These are phyloP conservation scores for Wickerhamiella musiphila DNA, from an alignment of 805 yeast genomes.

Conservation along the genomic window DNA sequence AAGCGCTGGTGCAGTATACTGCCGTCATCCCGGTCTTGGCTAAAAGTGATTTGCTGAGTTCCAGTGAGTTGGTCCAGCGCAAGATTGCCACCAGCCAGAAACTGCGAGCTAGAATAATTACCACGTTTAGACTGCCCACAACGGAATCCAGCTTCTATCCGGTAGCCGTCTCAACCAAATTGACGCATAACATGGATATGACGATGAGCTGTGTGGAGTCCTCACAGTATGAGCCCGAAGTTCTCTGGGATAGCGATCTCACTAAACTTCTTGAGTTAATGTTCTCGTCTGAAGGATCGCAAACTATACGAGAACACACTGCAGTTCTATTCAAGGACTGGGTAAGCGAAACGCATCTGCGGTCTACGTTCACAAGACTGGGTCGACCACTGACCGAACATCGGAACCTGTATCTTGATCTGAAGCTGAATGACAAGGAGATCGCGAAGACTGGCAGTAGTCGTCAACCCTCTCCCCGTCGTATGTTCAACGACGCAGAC, in stretches of 20 bases:
- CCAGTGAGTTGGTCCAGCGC: slow-evolving; percentile 3
- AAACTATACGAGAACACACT: not conserved
- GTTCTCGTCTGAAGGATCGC: slow-evolving; percentile 2
- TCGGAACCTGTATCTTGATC: no score
- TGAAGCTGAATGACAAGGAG: not conserved
- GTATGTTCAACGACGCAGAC: not conserved
- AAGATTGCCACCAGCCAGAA: not conserved
- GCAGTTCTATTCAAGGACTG: slow-evolving; percentile 4
- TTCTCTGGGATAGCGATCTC: slow-evolving; percentile 8
- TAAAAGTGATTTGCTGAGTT: slow-evolving; percentile 3
- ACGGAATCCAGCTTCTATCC: not conserved
- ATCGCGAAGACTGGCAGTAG: no score
- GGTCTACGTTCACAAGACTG: slow-evolving; percentile 3
- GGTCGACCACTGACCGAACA: slow-evolving; percentile 2
- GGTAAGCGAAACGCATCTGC: slow-evolving; percentile 2
- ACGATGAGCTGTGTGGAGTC: slow-evolving; percentile 8
- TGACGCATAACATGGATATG: slow-evolving; percentile 9
- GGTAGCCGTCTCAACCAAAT: slow-evolving; percentile 3
- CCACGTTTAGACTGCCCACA: not conserved
- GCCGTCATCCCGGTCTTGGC: slow-evolving; percentile 7
- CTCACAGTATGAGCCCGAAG: slow-evolving; percentile 7
- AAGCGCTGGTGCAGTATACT: slow-evolving; percentile 2
- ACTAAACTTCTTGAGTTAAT: slow-evolving; percentile 2
- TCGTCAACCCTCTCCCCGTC: no score
- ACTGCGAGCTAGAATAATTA: not conserved